Base-by-base conservation (phyloP, 805 yeast species). In the Starmerella gropengiesseri region DNA sequence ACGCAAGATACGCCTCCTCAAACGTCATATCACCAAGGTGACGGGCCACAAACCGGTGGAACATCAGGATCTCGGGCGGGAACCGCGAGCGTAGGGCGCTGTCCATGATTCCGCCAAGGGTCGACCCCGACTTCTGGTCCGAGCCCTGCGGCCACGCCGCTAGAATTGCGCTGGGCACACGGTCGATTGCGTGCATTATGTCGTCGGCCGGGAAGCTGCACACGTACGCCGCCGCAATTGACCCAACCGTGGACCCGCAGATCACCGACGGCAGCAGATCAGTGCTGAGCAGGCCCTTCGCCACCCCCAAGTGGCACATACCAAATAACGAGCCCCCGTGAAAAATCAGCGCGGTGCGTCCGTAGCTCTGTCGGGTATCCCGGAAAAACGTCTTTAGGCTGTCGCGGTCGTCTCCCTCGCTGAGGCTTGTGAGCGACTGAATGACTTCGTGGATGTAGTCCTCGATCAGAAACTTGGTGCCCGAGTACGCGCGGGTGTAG, bases 261-360 rank as follows among this genome's bases (percentile, higher is more conserved):
- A 89, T 75, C 2, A 91, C 81, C 31, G 81, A 65, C 0, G 98
- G 98, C 40, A 91, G 65, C 29, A 87, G 63, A 1, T 81, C 79
- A 49, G 80, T 77, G 50, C 72, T 71, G 47, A 79, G 73, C n/a
- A 91, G 66, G 0, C 91, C 89, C 49, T 81, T 80, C 7, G 89
- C 82, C 1, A 87, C 95, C 2, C 98, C 98, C 27, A 91, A 58
- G 60, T 91, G 98, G 55, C 94, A 87, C 48, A 91, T 65, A 0
- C 98, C 97, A 64, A 89, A 91, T 18, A 91, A 64, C 0, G 96
- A 81, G 2, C 98, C 97, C 22, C 98, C 98, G 61, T 91, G 96
- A 20, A 91, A 65, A 29, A 89, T 74, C 44, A 91, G 66, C 0
- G 96, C 96, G 0, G 97, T 85, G 37, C 84, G 74, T 0, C 98